Evolutionary conservation across 495 filamentous ascomycete genomes (phyloP).

Genomic region (Trichoderma erinaceum): DNA sequence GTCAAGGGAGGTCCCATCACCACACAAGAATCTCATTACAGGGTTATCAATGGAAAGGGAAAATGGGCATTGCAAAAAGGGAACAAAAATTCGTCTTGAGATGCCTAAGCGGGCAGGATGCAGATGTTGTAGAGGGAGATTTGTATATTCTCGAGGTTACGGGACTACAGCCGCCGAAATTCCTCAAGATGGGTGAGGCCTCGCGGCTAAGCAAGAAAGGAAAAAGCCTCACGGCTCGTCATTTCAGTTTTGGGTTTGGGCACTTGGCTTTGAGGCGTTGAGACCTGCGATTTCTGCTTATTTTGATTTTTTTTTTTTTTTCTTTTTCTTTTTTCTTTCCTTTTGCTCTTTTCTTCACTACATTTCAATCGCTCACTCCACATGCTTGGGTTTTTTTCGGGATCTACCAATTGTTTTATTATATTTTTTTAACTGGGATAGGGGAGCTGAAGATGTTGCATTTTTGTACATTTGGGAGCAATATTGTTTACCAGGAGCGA

Average conservation of each 20-base stretch:
- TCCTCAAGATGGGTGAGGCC: slow-evolving; percentile 15
- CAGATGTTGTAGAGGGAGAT: not conserved
- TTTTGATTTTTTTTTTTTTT: not conserved
- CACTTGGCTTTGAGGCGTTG: slow-evolving; percentile 11
- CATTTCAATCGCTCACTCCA: not conserved
- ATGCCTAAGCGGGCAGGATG: slow-evolving; percentile 1
- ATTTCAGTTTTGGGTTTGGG: not conserved
- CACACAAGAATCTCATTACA: not conserved
- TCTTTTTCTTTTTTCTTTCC: not conserved
- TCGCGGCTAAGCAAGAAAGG: slow-evolving; percentile 19
- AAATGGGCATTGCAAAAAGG: not conserved
- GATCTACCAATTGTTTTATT: not conserved
- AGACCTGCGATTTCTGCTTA: not conserved
- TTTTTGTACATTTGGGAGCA: not conserved
- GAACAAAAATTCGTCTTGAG: slow-evolving; percentile 2
- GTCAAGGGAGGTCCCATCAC: not conserved
- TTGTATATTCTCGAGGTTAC: slow-evolving; percentile 1
- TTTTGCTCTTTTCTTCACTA: not conserved
- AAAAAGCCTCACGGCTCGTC: slow-evolving; percentile 18
- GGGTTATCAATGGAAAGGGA: not conserved
- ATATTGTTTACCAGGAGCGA: not conserved
- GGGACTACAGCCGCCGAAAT: not conserved
- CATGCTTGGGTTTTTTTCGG: not conserved
- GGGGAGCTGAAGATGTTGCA: not conserved
- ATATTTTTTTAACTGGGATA: not conserved